phyloP scores from a whole-genome alignment of 2,329 filamentous ascomycete species.

The Chaetomiaceae sp. region DNA sequence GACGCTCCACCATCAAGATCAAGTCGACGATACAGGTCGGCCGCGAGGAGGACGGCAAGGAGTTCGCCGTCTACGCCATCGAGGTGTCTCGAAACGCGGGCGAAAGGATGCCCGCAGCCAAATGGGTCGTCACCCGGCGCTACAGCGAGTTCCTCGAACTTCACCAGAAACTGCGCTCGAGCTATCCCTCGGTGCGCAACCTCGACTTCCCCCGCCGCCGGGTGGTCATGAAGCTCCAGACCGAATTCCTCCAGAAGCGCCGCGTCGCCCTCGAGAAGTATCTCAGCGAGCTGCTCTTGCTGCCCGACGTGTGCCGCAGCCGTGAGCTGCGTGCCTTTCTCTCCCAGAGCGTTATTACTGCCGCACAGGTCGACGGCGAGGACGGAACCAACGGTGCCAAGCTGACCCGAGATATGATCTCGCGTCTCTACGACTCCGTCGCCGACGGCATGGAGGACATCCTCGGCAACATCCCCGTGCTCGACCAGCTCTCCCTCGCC shows the following conservation, averaged over 20 bases:
- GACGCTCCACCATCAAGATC: constrained; percentile 81
- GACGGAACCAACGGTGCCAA: constrained; percentile 38
- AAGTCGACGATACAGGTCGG: constrained; percentile 91
- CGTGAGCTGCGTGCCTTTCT: constrained; percentile 87
- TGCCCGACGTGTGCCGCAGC: constrained; percentile 91
- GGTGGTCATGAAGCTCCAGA: constrained; percentile 94
- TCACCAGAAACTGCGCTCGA: constrained; percentile 77
- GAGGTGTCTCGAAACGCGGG: constrained; percentile 87
- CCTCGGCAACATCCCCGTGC: constrained; percentile 86
- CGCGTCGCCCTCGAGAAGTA: constrained; percentile 80
- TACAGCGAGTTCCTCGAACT: constrained; percentile 98
- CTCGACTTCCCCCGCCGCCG: constrained; percentile 88
- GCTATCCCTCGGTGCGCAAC: constrained; percentile 80
- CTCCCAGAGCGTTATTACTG: constrained; percentile 73
- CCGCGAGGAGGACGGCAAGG: constrained; percentile 83
- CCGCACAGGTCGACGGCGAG: constrained; percentile 53
- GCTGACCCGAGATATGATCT: constrained; percentile 85
- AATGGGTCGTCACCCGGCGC: constrained; percentile 84
- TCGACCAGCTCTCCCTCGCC: constrained; percentile 88
- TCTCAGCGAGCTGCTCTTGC: constrained; percentile 68
- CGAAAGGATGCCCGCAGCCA: constrained; percentile 93
- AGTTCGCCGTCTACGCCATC: constrained; percentile 88
- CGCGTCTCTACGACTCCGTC: constrained; percentile 91
- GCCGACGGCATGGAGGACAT: constrained; percentile 98
- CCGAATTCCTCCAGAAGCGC: constrained; percentile 88